Conservation (phyloP, 2,329 filamentous ascomycete genomes). For the Colletotrichum graminicola region DNA sequence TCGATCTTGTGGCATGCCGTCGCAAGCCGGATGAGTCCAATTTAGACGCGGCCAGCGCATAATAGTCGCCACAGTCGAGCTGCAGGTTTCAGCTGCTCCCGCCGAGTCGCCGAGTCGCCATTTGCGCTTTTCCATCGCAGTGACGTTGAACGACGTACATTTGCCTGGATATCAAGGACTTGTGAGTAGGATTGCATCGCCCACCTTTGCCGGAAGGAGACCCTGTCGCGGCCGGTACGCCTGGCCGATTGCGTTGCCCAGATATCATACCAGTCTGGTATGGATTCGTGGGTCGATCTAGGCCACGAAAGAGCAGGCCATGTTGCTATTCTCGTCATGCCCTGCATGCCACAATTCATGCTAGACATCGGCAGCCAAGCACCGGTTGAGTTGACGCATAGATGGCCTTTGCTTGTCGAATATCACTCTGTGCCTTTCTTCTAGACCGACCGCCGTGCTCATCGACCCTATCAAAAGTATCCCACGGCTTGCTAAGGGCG, state of each 20-base stretch:
- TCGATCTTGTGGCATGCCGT: neutral
- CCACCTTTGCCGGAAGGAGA: slow-evolving; percentile 10
- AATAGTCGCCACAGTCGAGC: slow-evolving; percentile 42
- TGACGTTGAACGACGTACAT: slow-evolving; percentile 10
- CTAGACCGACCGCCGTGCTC: slow-evolving; percentile 9
- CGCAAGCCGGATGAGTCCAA: slow-evolving; percentile 13
- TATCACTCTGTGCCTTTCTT: slow-evolving; percentile 22
- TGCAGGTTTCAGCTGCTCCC: slow-evolving; percentile 41
- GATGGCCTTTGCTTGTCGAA: neutral
- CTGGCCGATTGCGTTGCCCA: slow-evolving; percentile 16
- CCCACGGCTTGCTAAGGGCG: slow-evolving; percentile 13
- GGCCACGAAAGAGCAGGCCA: slow-evolving; percentile 16
- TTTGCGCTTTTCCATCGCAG: slow-evolving; percentile 6
- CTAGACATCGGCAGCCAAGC: slow-evolving; percentile 2
- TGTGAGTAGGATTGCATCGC: slow-evolving; percentile 2
- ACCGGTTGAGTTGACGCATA: neutral
- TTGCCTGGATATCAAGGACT: slow-evolving; percentile 5
- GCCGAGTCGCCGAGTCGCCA: slow-evolving; percentile 16
- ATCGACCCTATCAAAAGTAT: slow-evolving; percentile 6
- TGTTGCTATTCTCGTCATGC: slow-evolving; percentile 39
- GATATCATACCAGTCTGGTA: slow-evolving; percentile 11
- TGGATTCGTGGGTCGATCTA: slow-evolving; percentile 28
- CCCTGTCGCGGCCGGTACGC: slow-evolving; percentile 17
- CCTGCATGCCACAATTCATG: slow-evolving; percentile 25
- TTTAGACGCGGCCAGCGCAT: slow-evolving; percentile 42